These are phyloP conservation scores for Alternaria longipes DNA, from an alignment of 2,329 filamentous ascomycete species.

Conservation along the genomic window DNA sequence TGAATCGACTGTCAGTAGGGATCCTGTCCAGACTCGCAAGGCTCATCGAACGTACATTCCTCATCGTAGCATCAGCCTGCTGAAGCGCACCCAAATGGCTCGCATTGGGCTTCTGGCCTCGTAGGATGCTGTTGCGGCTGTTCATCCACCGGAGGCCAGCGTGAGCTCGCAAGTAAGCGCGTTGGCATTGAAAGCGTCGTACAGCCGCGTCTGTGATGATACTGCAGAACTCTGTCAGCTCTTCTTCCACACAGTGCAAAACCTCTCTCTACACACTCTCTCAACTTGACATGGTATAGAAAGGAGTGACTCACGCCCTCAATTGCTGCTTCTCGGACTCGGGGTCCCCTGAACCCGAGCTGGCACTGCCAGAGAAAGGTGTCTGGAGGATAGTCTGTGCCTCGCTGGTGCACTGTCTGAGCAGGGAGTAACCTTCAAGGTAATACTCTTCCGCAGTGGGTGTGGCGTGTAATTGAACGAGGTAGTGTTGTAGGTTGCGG, in stretches of 20 bases:
- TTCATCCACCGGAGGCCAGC: slow-evolving; percentile 68
- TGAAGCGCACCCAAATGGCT: slow-evolving; percentile 60
- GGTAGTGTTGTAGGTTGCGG: slow-evolving; percentile 67
- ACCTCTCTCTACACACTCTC: not conserved
- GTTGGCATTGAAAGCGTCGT: slow-evolving; percentile 69
- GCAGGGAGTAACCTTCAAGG: slow-evolving; percentile 66
- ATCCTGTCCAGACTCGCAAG: slow-evolving; percentile 16
- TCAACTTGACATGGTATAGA: not conserved
- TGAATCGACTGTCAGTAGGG: slow-evolving; percentile 1
- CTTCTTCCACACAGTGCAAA: not conserved
- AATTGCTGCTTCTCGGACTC: slow-evolving; percentile 67
- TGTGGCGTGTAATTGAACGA: slow-evolving; percentile 62
- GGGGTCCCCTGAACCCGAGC: slow-evolving; percentile 55
- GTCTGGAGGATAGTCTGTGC: slow-evolving; percentile 64
- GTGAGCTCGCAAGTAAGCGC: slow-evolving; percentile 66
- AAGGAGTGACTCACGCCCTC: slow-evolving; percentile 58
- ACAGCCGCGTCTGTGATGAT: slow-evolving; percentile 68
- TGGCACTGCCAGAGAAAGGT: slow-evolving; percentile 59
- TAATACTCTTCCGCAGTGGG: slow-evolving; percentile 65
- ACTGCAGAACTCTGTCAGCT: slow-evolving; percentile 51
- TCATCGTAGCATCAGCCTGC: slow-evolving; percentile 58
- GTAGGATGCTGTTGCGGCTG: slow-evolving; percentile 60
- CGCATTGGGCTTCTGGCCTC: slow-evolving; percentile 59
- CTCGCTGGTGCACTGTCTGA: slow-evolving; percentile 65
- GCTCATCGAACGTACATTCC: slow-evolving; percentile 53